Conservation (phyloP, 2,329 filamentous ascomycete species). For the Sporothrix curviconia region DNA sequence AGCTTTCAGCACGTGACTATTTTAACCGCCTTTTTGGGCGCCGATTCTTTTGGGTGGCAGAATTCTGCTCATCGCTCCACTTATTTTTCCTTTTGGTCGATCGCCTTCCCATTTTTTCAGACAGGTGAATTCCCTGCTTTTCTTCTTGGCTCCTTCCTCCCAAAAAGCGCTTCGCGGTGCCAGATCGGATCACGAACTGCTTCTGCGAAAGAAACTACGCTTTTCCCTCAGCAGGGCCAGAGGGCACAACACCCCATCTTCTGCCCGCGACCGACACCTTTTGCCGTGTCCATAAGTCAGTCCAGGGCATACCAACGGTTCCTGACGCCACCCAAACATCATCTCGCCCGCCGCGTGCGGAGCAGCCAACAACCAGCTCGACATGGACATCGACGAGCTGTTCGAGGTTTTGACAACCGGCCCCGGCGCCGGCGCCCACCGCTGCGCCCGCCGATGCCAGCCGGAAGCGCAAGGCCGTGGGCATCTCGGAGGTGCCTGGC, state of each 20-base stretch:
- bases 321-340: not conserved
- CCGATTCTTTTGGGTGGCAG: constrained; percentile 4
- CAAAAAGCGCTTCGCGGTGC: not conserved
- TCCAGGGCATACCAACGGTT: not conserved
- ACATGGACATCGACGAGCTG: constrained; percentile 61
- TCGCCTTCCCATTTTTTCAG: constrained; percentile 5
- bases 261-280: not conserved
- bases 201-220: not conserved
- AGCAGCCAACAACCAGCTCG: not conserved
- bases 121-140: too few species aligned
- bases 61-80: constrained; percentile 6
- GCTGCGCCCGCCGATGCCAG: constrained; percentile 52
- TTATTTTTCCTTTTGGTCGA: not conserved
- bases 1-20: not conserved
- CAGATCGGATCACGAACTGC: constrained; percentile 1
- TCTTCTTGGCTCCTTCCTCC: not conserved
- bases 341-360: not conserved
- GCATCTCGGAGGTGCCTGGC: constrained; percentile 32
- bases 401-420: constrained; percentile 81
- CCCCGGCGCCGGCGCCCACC: constrained; percentile 42
- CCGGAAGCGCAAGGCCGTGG: constrained; percentile 79
- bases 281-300: too few species aligned
- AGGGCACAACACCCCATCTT: too few species aligned
- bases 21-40: constrained; percentile 1
- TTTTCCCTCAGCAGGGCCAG: not conserved